Conservation (phyloP, 768 basidiomycete genomes). For the Xerocomellus intermedius region DNA sequence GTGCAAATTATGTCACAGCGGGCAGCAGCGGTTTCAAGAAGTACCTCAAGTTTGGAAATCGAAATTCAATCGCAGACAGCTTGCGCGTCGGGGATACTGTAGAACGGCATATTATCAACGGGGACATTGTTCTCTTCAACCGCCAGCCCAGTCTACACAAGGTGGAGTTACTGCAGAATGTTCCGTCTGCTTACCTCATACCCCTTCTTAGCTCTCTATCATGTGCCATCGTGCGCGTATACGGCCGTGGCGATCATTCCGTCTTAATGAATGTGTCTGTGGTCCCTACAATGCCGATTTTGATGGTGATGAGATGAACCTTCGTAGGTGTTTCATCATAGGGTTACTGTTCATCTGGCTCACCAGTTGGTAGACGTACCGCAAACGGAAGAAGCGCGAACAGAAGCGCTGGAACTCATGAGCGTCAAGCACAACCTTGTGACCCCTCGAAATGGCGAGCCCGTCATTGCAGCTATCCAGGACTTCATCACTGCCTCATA, state of each 20-base stretch:
- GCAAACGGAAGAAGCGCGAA: constrained; percentile 97
- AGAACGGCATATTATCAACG: constrained; percentile 92
- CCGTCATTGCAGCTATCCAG: constrained; percentile 98
- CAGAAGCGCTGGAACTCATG: constrained; percentile 97
- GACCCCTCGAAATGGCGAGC: constrained; percentile 97
- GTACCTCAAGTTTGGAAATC: constrained; percentile 84
- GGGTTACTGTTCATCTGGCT: neutral
- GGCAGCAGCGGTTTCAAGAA: constrained; percentile 82
- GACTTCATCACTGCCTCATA: constrained; percentile 99
- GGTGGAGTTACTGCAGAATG: constrained; percentile 38
- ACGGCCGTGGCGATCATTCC: constrained; percentile 95
- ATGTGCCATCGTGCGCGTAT: constrained; percentile 99
- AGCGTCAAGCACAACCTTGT: constrained; percentile 95
- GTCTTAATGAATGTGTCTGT: constrained; percentile 98
- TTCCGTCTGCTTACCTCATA: neutral
- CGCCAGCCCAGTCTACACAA: constrained; percentile 98
- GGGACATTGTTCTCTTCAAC: constrained; percentile 96
- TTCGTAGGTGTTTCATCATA: constrained; percentile 59
- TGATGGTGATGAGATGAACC: constrained; percentile 99
- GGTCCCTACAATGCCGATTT: constrained; percentile 99
- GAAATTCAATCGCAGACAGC: constrained; percentile 75
- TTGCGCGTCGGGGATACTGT: constrained; percentile 88
- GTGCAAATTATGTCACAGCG: constrained; percentile 89
- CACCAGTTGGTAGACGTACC: constrained; percentile 71
- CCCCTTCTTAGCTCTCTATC: constrained; percentile 74